These are phyloP conservation scores for Dipteronia sinensis DNA, from an alignment of 345 rosid genomes.

Conservation along the genomic window DNA sequence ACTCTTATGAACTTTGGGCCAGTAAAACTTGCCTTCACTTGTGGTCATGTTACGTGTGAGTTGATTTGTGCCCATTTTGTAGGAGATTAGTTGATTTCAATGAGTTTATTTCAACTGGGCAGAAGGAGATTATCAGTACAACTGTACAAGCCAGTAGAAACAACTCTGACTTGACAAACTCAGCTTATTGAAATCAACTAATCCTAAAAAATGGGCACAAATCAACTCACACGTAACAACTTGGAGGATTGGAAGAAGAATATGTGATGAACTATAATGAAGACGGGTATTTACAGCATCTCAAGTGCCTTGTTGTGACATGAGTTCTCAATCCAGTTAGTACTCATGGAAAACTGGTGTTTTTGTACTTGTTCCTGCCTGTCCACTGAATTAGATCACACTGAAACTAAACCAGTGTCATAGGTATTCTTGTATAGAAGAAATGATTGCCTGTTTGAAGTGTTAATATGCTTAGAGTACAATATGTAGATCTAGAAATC, in stretches of 20 bases:
- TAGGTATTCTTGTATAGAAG: neutral
- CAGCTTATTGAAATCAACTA: no score
- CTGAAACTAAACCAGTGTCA: neutral
- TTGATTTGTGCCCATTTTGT: no score
- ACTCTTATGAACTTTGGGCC: neutral
- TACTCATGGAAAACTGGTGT: neutral
- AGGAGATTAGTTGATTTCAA: no score
- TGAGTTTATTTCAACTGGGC: no score
- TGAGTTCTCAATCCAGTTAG: neutral
- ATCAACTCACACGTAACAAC: no score
- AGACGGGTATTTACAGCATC: neutral
- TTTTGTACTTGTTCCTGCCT: neutral
- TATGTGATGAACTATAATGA: neutral
- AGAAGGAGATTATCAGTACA: no score
- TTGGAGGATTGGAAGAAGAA: neutral
- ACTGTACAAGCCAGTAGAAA: no score
- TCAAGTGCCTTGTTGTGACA: neutral
- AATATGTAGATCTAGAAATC: neutral
- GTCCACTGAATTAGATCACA: neutral
- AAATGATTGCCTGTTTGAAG: neutral
- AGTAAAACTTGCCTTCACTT: neutral
- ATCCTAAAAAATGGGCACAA: no score
- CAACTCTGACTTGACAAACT: no score
- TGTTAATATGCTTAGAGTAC: neutral
- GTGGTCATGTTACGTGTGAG: no score